These are phyloP conservation scores for Candida nemodendra DNA, from an alignment of 805 yeast genomes.

Conservation along the genomic window DNA sequence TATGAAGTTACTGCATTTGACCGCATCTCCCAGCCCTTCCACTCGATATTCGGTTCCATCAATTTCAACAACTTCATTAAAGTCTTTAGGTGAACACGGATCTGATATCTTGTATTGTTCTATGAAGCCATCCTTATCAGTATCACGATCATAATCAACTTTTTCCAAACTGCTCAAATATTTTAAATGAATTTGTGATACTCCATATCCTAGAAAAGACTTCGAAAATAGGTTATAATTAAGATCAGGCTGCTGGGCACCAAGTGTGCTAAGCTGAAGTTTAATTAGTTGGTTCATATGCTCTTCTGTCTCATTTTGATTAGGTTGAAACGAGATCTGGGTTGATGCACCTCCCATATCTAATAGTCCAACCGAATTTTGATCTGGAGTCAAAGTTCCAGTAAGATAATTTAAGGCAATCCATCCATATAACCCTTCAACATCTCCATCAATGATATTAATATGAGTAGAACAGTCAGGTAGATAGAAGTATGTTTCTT, in stretches of 20 bases:
- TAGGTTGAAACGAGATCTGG: conserved; percentile 64
- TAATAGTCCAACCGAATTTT: conserved; percentile 51
- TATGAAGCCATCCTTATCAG: conserved; percentile 12
- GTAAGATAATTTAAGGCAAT: conserved; percentile 56
- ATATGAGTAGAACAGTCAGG: conserved; percentile 64
- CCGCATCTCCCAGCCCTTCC: conserved; percentile 52
- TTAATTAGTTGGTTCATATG: conserved; percentile 47
- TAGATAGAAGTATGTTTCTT: conserved; percentile 48
- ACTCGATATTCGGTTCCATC: conserved; percentile 26
- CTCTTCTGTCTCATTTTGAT: conserved; percentile 41
- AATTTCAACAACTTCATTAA: conserved; percentile 17
- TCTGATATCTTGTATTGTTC: conserved; percentile 33
- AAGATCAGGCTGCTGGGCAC: conserved; percentile 24
- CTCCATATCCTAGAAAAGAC: conserved; percentile 61
- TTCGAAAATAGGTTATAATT: conserved; percentile 48
- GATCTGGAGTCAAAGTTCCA: conserved; percentile 38
- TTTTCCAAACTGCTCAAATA: conserved; percentile 39
- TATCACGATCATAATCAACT: conserved; percentile 8
- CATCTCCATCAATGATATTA: conserved; percentile 60
- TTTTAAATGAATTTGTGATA: conserved; percentile 50
- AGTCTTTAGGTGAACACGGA: conserved; percentile 58
- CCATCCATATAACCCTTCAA: conserved; percentile 71
- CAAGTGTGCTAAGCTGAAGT: conserved; percentile 40
- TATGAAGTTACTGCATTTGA: conserved; percentile 45
- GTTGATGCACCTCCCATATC: conserved; percentile 69